Percentiles rank a stretch among this genome's conserved stretches.
These are phyloP conservation scores for Entophlyctis luteolus DNA, from an alignment of 192 early-diverging fungal species.

Conservation along the genomic window DNA sequence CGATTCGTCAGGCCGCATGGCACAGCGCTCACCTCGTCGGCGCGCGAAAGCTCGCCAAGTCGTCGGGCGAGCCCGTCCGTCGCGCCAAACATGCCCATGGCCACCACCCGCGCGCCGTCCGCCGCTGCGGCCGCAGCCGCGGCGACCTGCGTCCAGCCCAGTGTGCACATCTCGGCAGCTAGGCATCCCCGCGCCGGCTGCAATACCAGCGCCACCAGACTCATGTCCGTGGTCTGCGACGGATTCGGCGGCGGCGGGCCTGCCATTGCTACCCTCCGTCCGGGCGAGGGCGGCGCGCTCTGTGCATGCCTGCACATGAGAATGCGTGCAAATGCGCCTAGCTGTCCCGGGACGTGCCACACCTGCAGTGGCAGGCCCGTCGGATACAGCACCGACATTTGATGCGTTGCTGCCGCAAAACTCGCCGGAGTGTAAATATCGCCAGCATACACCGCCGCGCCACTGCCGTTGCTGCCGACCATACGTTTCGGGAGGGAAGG, in stretches of 20 bases:
- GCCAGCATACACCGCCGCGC: background rate
- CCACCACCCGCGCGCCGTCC: too few species aligned
- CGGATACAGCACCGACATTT: slow-evolving; percentile 3
- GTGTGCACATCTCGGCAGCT: too few species aligned
- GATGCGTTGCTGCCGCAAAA: background rate
- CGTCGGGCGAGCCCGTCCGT: too few species aligned
- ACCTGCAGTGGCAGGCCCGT: slow-evolving; percentile 3
- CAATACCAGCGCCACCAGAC: too few species aligned
- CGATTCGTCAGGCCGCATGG: too few species aligned
- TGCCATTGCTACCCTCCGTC: background rate
- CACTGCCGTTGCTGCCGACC: background rate
- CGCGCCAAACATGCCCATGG: too few species aligned
- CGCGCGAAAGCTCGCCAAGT: too few species aligned
- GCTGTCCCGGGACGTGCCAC: background rate
- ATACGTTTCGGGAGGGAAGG: background rate
- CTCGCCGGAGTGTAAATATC: background rate
- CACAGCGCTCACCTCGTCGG: too few species aligned
- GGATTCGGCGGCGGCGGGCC: background rate
- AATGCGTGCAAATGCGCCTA: slow-evolving; percentile 4
- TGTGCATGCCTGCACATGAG: background rate
- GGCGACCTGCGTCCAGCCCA: too few species aligned
- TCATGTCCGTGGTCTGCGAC: too few species aligned
- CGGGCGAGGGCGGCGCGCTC: background rate
- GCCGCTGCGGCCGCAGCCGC: too few species aligned
- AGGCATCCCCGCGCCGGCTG: too few species aligned